Conservation (phyloP, 2,329 filamentous ascomycete species). For the Huntiella savannae region DNA sequence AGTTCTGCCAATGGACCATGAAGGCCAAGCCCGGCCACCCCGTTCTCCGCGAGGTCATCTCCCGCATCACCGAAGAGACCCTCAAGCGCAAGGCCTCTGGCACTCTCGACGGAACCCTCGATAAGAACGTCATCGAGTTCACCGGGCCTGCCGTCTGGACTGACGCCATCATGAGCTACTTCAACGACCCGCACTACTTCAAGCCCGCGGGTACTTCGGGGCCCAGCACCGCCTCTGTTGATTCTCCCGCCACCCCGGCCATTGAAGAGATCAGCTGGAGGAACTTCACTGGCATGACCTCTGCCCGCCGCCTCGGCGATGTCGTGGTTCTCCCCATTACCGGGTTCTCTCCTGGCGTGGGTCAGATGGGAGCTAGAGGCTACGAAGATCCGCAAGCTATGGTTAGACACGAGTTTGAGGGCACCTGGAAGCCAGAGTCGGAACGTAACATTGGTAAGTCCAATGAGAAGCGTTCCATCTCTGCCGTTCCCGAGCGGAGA, state of each 20-base stretch:
- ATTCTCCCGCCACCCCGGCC: constrained; percentile 41
- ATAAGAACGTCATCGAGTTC: constrained; percentile 74
- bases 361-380: constrained; percentile 80
- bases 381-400: constrained; percentile 89
- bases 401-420: constrained; percentile 92
- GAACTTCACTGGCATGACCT: constrained; percentile 76
- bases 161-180: constrained; percentile 75
- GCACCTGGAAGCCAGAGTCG: constrained; percentile 65
- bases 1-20: constrained; percentile 99
- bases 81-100: constrained; percentile 52
- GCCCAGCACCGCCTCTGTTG: constrained; percentile 34
- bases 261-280: constrained; percentile 56
- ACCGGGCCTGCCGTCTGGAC: constrained; percentile 93
- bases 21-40: constrained; percentile 90
- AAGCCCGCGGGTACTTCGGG: not conserved
- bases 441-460: constrained; percentile 48
- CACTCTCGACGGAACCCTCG: constrained; percentile 34
- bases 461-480: not conserved
- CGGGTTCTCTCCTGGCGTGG: constrained; percentile 86
- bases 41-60: constrained; percentile 69
- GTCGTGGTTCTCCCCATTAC: constrained; percentile 90
- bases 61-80: constrained; percentile 68
- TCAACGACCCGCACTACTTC: constrained; percentile 82
- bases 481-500: not conserved
- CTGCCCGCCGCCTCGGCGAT: constrained; percentile 74